phyloP scores from a whole-genome alignment of 768 basidiomycete species.

The Boletus reticulatus region DNA sequence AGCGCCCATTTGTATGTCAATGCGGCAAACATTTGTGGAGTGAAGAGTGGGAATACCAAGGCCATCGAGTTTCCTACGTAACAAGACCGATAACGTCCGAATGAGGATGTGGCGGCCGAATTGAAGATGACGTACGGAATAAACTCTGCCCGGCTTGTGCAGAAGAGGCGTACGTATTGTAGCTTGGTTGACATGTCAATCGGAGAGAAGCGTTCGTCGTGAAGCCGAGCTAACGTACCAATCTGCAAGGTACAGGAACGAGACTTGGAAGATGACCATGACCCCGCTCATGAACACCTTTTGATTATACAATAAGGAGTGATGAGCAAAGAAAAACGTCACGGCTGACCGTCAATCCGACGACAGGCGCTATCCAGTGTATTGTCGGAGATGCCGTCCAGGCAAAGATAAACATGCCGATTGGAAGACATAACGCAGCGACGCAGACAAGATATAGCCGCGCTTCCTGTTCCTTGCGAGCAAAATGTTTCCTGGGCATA shows the following conservation, averaged over 20 bases:
- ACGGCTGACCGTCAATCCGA: constrained; percentile 21
- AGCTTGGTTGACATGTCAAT: constrained; percentile 23
- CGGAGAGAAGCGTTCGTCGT: neutral
- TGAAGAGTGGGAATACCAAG: constrained; percentile 50
- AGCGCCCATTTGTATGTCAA: constrained; percentile 52
- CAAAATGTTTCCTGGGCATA: constrained; percentile 22
- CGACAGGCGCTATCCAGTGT: constrained; percentile 52
- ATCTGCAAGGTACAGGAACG: constrained; percentile 51
- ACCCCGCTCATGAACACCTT: constrained; percentile 40
- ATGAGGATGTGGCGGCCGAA: neutral
- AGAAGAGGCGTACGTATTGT: constrained; percentile 49
- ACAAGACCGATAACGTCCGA: neutral
- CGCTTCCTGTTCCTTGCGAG: constrained; percentile 47
- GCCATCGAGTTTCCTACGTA: constrained; percentile 38
- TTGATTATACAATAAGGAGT: neutral
- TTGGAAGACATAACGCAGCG: constrained; percentile 52
- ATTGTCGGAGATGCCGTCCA: constrained; percentile 58
- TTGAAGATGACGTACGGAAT: constrained; percentile 33
- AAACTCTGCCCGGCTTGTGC: constrained; percentile 54
- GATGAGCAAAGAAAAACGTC: neutral
- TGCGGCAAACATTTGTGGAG: constrained; percentile 41
- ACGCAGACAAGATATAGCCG: constrained; percentile 54
- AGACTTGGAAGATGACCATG: constrained; percentile 43
- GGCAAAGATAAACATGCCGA: constrained; percentile 66
- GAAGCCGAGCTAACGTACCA: constrained; percentile 32